Evolutionary conservation across 2,329 filamentous ascomycete genomes (phyloP), one percentile per base, ranked within the genome.

Genomic region (Ascocoryne sarcoides): DNA sequence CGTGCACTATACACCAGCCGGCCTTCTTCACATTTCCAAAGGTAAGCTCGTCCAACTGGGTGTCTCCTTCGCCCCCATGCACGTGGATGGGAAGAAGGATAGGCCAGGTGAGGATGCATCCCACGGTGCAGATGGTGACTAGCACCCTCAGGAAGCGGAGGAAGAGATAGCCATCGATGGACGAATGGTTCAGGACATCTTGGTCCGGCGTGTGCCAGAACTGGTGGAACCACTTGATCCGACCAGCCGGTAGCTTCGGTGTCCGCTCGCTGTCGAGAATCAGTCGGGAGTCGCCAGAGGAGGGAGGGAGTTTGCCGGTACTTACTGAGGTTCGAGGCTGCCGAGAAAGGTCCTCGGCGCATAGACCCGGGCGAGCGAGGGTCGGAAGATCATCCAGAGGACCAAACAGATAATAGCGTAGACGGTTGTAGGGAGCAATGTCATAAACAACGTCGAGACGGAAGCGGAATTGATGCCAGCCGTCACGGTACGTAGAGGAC

Each of bases 161-260:
- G 50, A 81, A 72, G 9, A 84, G 65, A 54, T 77, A 84, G 9
- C 72, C 75, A 57, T 84, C 79, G 43, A 84, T 66, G 1, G 76
- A 79, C 52, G 77, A 73, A 53, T 82, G 76, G 45, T 79, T 76
- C 29, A 84, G 65, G 14, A 79, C 70, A 12, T 46, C 47, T 1
- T 49, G 48, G 40, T 60, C 54, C 17, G 60, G 57, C 5, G 56
- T 54, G 5, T 54, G 50, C 43, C 53, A 59, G 36, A 60, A 62
- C 8, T 51, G 49, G 26, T 45, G 52, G 14, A 61, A 40, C 60
- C 60, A 62, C 41, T 59, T 58, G 41, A 62, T 55, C 55, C 56
- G 60, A 42, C 58, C 60, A 17, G 40, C 42, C 1, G 60, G 59
- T 10, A 62, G 43, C 12, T 26, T 2, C 34, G 44, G 40, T 2